Evolutionary conservation across 1,139 yeast genomes (phyloP), one percentile per base, ranked within the genome.

Genomic region (Arxiozyma bovina): DNA sequence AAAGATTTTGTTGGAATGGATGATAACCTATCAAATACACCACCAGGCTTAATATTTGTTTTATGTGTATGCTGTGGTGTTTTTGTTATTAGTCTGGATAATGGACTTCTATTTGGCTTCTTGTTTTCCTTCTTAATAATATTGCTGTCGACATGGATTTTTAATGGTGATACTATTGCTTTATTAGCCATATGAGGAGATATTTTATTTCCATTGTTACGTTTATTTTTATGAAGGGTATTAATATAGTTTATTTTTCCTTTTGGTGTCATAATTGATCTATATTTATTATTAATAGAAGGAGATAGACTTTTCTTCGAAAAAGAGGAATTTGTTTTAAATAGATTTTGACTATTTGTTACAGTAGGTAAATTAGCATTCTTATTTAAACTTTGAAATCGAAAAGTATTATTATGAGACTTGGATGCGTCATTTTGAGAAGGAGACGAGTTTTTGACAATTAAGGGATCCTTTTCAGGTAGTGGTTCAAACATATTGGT

Each of bases 401-500:
- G 27, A 1, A 21, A 21, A 9, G 42, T 49, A 49, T 30, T 49
- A 17, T 43, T 49, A 43, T 30, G 42, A 15, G 42, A 25, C 15
- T 27, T 49, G 22, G 34, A 23, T 1, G 15, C n/a, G 7, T 7
- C 12, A 2, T 42, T 21, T 49, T 44, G 30, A 21, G 20, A 30
- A 12, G 50, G 53, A 17, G 50, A 42, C 12, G 55, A 25, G 30
- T 57, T 47, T 43, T 55, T 49, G 3, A 66, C 64, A 9, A 66
- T 55, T 17, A 67, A 54, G n/a, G 70, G 69, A 54, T 67, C 69
- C 54, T 68, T 68, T 42, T 61, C 64, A 1, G 71, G 71, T 43
- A 68, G 54, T 5, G 71, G 71, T 4, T 65, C 65, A 57, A 67
- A 67, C 68, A 67, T 63, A 53, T 67, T 66, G 6, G 69, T 27